Base-by-base conservation (phyloP, 768 basidiomycete species). In the Trametes meyenii region DNA sequence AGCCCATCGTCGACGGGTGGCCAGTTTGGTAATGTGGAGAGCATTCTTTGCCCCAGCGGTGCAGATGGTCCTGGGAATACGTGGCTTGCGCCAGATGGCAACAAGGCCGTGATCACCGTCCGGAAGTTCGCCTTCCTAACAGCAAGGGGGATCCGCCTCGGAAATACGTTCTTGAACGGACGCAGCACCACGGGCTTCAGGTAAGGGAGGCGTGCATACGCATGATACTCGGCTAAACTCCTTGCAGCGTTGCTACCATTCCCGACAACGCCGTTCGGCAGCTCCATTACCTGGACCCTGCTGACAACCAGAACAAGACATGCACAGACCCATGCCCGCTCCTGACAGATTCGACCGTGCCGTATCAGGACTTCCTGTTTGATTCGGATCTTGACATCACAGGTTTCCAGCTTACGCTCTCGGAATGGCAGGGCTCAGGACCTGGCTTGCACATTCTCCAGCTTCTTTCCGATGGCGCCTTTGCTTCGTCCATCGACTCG, bases 331-430 rank as follows among this genome's bases (percentile, higher is more conserved):
- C 79, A 21, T 99, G 97, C 73, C 93, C 95, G 0, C 80, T 99
- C 42, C 85, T 85, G 5, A 86, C 86, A 46, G 85, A 97, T 71
- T 72, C 90, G 2, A 81, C 85, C 12, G 75, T 98, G 58, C 81
- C 85, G 1, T 98, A 94, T 71, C 95, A 98, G 73, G 97, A 99
- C 74, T 99, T 97, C 77, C 76, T 97, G 43, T 98, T 98, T 72
- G 74, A 80, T 51, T 71, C 70, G 26, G 71, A 73, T 8, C 71
- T 84, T 36, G 76, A 79, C n/a, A 83, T 98, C 67, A 97, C 95
- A 6, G 97, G 97, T 51, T 85, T 97, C 63, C 89, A 96, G 73
- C 79, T 99, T 69, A 89, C 86, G 56, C 78, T 98, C 19, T 85
- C 88, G 8, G 76, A 80, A 49, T 96, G 89, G 82, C 81, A 77